Evolutionary conservation across 208 protist species (phyloP), one percentile per base, ranked within the genome.

Genomic region (Crithidia fasciculata): DNA sequence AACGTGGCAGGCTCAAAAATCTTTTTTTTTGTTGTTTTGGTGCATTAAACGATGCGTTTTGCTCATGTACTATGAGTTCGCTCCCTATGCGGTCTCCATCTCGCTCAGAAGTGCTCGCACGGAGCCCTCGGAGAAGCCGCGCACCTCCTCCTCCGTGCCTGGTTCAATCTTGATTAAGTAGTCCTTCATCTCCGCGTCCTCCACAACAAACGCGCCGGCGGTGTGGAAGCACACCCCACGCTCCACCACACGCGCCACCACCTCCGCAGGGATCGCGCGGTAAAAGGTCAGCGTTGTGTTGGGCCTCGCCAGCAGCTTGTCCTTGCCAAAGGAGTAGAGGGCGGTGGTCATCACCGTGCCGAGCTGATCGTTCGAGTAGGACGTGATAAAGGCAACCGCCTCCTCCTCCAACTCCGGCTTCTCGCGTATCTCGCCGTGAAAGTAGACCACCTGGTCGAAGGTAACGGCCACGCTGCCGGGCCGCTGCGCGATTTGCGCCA

Each of bases 371-470:
- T 82, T 76, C 0, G 87, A 93, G 71, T 97, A 97, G 16, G 71
- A 82, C 12, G 28, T 43, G 15, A 97, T 73, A 72, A 94, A 97
- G 15, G 37, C 47, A 10, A 61, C 47, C 7, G 69, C 74, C 65
- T 97, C 78, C 45, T 83, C 85, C 15, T 49, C 41, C 8, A 74
- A 82, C 15, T 70, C 67, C 3, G 92, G 92, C 68, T 97, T 97
- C 62, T 97, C 90, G 10, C 92, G 92, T 18, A 97, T 86, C 53
- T 97, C 79, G 18, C 79, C 81, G 39, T 87, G 64, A 70, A 82
- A 94, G 60, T 91, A 67, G 9, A 95, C 87, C 0, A 97, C 92
- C 71, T 97, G 92, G 69, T 97, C 92, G 82, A 93, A 95, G 5
- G 90, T 93, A 0, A 96, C 66, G 3, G 81, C 88, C 12, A 94